Conservation (phyloP, 768 basidiomycete species). For the Rubroboletus satanas region DNA sequence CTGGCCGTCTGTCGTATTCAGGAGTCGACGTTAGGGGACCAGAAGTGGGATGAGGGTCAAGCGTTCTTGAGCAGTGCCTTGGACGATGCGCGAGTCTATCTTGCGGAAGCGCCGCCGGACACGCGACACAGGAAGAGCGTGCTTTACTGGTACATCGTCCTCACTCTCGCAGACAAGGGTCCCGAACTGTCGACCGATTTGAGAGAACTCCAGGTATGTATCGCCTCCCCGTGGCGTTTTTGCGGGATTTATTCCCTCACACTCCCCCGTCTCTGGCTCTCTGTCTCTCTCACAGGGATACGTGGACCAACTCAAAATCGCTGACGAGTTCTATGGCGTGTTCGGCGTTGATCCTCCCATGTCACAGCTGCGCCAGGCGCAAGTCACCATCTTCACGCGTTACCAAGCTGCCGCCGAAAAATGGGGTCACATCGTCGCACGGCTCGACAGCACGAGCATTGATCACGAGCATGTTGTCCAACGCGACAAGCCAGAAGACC, state of each 20-base stretch:
- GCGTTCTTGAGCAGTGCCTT: constrained; percentile 57
- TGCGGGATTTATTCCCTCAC: background rate
- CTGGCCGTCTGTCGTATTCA: constrained; percentile 50
- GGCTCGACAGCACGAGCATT: constrained; percentile 30
- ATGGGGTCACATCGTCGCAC: constrained; percentile 44
- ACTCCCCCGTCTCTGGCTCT: background rate
- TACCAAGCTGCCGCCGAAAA: constrained; percentile 44
- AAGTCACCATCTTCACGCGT: constrained; percentile 46
- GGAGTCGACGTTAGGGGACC: constrained; percentile 38
- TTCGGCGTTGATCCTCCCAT: constrained; percentile 45
- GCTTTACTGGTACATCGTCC: constrained; percentile 54
- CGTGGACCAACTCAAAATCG: constrained; percentile 42
- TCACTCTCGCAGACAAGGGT: constrained; percentile 50
- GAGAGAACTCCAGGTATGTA: constrained; percentile 45
- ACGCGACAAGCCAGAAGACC: constrained; percentile 47
- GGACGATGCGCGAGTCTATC: constrained; percentile 56
- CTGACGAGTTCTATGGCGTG: constrained; percentile 49
- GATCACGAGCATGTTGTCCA: constrained; percentile 31
- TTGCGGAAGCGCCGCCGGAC: constrained; percentile 57
- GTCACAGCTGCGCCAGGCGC: constrained; percentile 50
- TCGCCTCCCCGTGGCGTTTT: background rate
- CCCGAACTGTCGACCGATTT: constrained; percentile 47
- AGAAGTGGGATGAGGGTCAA: constrained; percentile 55
- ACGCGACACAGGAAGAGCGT: constrained; percentile 57
- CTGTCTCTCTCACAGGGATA: constrained; percentile 28